Evolutionary conservation across 1,284 basidiomycete genomes (phyloP), one percentile per base, ranked within the genome.

Genomic region (Inonotus obliquus): DNA sequence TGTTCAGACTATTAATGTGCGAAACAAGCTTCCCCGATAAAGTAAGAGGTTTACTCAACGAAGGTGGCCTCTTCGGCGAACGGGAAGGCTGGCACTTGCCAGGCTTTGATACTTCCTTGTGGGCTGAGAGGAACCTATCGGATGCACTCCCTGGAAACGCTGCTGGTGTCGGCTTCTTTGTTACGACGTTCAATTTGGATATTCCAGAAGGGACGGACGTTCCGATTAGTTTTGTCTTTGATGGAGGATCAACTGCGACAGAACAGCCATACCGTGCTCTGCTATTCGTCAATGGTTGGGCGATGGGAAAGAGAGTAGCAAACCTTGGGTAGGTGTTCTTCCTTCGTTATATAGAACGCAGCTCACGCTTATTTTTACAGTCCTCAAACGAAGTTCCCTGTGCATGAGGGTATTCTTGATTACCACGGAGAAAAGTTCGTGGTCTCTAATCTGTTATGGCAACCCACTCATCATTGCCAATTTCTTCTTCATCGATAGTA

Each of bases 231-330:
- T 89, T 92, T 69, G 82, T 78, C 1, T 92, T 91, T 68, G 81
- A 84, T 58, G 51, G 49, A 25, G 54, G 44, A 11, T 61, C 60
- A 19, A 25, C 2, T 27, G 78, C 82, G 41, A 72, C 76, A 1
- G 77, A 75, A 2, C 78, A 85, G 63, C 78, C 86, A n/a, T 92
- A 91, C 67, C 80, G 91, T 27, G 87, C 86, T 1, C 75, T 84
- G 48, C 65, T 92, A 56, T 92, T 87, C 63, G 86, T 92, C 27
- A 92, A 92, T 67, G 90, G 90, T n/a, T 92, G 91, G 91, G 85
- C 87, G 79, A 90, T 89, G 82, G 90, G 91, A 6, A 91, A 91
- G 72, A 74, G 86, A 23, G 80, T 89, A 21, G 85, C 74, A 21
- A 89, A 90, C 69, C 78, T 89, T 1, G 87, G 89, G 89, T 84